Evolutionary conservation across 2,329 filamentous ascomycete genomes (phyloP).

Genomic region (Chaetomiaceae sp.): DNA sequence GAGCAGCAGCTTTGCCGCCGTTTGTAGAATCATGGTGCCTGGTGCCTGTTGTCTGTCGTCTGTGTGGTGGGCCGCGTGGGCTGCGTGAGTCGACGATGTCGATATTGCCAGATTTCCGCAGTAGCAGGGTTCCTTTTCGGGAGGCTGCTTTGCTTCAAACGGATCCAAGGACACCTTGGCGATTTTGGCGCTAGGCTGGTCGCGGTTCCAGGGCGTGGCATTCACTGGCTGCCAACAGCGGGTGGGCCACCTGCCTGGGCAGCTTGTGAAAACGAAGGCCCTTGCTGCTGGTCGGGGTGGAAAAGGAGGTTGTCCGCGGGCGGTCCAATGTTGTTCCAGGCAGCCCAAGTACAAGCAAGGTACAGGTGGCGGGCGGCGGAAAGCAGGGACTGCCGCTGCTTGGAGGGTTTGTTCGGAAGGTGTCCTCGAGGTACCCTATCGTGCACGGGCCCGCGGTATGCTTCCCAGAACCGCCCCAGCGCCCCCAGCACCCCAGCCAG

Average conservation of each 20-base stretch:
- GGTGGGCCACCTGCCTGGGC: not conserved
- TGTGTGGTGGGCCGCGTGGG: constrained; percentile 6
- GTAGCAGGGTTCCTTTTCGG: constrained; percentile 15
- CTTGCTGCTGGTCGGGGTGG: not conserved
- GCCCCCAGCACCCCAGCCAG: constrained; percentile 13
- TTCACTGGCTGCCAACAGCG: not conserved
- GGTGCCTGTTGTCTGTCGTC: constrained; percentile 17
- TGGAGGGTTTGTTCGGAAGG: constrained; percentile 14
- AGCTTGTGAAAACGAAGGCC: constrained; percentile 14
- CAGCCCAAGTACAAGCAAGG: constrained; percentile 14
- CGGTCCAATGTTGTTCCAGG: constrained; percentile 26
- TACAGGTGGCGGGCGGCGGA: constrained; percentile 11
- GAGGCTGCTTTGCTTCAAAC: constrained; percentile 14
- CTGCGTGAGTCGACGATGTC: constrained; percentile 13
- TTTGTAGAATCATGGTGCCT: constrained; percentile 40
- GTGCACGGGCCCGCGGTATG: constrained; percentile 16
- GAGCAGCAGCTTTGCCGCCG: constrained; percentile 37
- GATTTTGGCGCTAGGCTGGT: constrained; percentile 19
- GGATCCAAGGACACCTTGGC: constrained; percentile 26
- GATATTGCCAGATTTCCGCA: constrained; percentile 5
- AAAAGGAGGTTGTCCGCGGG: constrained; percentile 12
- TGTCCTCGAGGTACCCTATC: constrained; percentile 12
- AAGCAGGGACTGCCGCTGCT: not conserved
- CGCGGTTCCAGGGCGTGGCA: constrained; percentile 2
- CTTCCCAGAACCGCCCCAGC: constrained; percentile 1